Percentiles rank a stretch among this genome's conserved stretches.
These are phyloP conservation scores for Populus deltoides DNA, from an alignment of 345 rosid genomes.

Conservation along the genomic window DNA sequence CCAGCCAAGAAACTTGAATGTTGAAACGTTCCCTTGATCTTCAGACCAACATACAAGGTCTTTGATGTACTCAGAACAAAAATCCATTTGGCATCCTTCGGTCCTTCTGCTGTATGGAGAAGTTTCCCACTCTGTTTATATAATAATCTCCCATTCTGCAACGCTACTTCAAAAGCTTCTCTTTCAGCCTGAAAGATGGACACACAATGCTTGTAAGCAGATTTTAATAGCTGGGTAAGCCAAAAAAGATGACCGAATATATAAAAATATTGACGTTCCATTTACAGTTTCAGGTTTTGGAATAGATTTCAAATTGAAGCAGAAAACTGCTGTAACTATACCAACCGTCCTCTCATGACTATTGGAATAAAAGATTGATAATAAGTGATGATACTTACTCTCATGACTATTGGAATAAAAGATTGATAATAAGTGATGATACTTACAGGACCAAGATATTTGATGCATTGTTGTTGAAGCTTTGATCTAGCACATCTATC, in stretches of 20 bases:
- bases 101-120: slow-evolving; percentile 59
- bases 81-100: slow-evolving; percentile 75
- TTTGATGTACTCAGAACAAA: slow-evolving; percentile 78
- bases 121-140: slow-evolving; percentile 53
- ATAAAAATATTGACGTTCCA: not conserved
- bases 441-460: slow-evolving; percentile 94
- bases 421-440: not conserved
- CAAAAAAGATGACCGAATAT: not conserved
- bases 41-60: slow-evolving; percentile 59
- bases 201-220: not conserved
- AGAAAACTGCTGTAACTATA: not conserved
- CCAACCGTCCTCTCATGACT: not conserved
- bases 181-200: slow-evolving; percentile 57
- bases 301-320: not conserved
- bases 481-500: slow-evolving; percentile 69
- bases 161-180: slow-evolving; percentile 53
- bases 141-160: slow-evolving; percentile 48
- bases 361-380: not conserved
- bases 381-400: slow-evolving; percentile 44
- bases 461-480: slow-evolving; percentile 88
- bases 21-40: slow-evolving; percentile 81
- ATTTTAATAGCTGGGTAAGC: not conserved
- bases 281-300: not conserved
- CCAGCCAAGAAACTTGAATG: slow-evolving; percentile 94
- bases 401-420: not conserved